phyloP scores from a whole-genome alignment of 1,284 basidiomycete genomes.

The Sphagnurus paluster region DNA sequence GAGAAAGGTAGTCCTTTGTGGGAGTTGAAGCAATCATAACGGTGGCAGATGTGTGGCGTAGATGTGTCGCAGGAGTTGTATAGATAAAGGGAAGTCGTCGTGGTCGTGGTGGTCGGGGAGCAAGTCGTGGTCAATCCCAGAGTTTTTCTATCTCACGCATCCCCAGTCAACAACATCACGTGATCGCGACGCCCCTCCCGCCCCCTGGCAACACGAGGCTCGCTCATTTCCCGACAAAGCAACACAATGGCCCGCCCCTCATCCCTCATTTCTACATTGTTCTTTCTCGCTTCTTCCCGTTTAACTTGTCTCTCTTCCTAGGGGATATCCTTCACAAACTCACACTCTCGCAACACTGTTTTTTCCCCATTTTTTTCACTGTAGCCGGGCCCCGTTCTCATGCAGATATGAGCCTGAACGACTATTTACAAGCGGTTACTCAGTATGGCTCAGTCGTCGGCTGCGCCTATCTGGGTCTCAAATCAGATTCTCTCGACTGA shows the following conservation, averaged over 20 bases:
- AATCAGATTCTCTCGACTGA: background rate
- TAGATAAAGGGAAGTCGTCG: conserved; percentile 18
- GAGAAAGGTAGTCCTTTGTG: conserved; percentile 34
- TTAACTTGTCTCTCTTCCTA: background rate
- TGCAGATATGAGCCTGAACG: too few relatives aligned
- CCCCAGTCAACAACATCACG: conserved; percentile 31
- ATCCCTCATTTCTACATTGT: background rate
- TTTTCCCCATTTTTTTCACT: too few relatives aligned
- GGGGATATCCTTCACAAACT: conserved; percentile 2
- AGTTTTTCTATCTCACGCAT: conserved; percentile 31
- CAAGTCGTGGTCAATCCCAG: conserved; percentile 12
- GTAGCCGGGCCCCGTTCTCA: too few relatives aligned
- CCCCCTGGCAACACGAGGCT: conserved; percentile 11
- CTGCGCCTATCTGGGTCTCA: background rate
- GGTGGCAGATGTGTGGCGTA: conserved; percentile 22
- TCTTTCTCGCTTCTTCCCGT: conserved; percentile 2
- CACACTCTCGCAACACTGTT: too few relatives aligned
- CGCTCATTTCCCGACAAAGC: conserved; percentile 4
- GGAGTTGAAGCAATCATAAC: conserved; percentile 44
- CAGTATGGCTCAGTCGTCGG: too few relatives aligned
- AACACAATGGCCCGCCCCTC: background rate
- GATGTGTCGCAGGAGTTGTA: conserved; percentile 10
- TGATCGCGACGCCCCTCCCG: conserved; percentile 25
- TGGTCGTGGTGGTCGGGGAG: conserved; percentile 22
- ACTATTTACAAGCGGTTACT: background rate